These are phyloP conservation scores for Myochromella boudieri DNA, from an alignment of 768 basidiomycete genomes.

Conservation along the genomic window DNA sequence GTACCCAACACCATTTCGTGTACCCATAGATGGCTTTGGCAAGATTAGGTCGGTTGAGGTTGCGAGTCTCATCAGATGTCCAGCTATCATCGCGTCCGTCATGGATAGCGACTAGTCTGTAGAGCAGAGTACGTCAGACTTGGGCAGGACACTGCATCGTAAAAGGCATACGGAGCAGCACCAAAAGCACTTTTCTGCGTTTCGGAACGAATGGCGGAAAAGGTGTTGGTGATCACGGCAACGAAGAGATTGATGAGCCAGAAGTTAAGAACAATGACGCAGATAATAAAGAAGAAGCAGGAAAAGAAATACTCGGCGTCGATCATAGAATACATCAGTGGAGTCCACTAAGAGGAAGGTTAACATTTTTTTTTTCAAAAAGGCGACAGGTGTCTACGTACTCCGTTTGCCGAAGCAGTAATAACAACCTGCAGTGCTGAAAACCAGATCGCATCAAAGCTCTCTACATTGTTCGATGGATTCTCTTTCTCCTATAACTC, in stretches of 20 bases:
- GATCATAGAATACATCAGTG: slow-evolving; percentile 85
- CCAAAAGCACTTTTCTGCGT: slow-evolving; percentile 94
- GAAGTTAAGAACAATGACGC: slow-evolving; percentile 86
- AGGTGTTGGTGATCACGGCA: slow-evolving; percentile 94
- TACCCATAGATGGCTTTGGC: slow-evolving; percentile 56
- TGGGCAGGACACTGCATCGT: neutral
- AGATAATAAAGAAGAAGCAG: slow-evolving; percentile 82
- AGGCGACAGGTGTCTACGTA: slow-evolving; percentile 42
- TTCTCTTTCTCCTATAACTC: slow-evolving; percentile 58
- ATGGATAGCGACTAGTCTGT: slow-evolving; percentile 34
- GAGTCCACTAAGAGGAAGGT: slow-evolving; percentile 55
- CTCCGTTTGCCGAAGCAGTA: slow-evolving; percentile 76
- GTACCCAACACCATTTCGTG: slow-evolving; percentile 73
- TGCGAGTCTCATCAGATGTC: slow-evolving; percentile 47
- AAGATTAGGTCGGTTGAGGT: slow-evolving; percentile 39
- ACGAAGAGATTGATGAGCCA: slow-evolving; percentile 94
- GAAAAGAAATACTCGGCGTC: slow-evolving; percentile 90
- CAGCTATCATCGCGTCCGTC: slow-evolving; percentile 69
- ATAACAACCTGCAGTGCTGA: slow-evolving; percentile 83
- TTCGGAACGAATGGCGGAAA: slow-evolving; percentile 81
- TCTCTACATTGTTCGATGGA: slow-evolving; percentile 63
- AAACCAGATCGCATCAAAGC: slow-evolving; percentile 87
- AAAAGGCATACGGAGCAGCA: slow-evolving; percentile 62
- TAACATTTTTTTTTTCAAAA: no score
- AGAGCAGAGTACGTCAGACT: slow-evolving; percentile 1